Base-by-base conservation (phyloP, 108 stramenopile genomes). In the Skeletonema costatum region DNA sequence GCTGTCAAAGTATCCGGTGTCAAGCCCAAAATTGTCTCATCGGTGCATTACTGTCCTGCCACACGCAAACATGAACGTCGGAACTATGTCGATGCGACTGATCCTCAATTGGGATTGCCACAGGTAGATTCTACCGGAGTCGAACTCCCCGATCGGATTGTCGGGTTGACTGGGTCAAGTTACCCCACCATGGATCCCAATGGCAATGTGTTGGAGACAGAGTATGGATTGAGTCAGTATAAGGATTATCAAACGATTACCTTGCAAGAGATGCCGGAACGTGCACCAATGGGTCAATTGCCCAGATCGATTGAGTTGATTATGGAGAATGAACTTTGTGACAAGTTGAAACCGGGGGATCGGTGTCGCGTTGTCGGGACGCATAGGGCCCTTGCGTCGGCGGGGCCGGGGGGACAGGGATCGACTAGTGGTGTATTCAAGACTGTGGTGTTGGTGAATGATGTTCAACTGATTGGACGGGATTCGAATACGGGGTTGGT, bases 241-340 rank as follows among this genome's bases (percentile, higher is more conserved):
- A 98, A 99, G 72, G 98, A 99, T 73, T 95, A 98, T 80, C 98
- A 99, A 87, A 96, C 95, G 6, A 85, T 99, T 21, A 96, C 96
- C 2, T 71, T 98, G 21, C 98, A 99, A 83, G 99, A 99, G 85
- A 93, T 95, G 93, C 93, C 94, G 16, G 99, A 98, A 86, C 80
- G 93, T 14, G 97, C 99, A 0, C 98, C 98, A 25, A 97, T 99
- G 88, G 99, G 99, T 50, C 98, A 99, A 85, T 84, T 99, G 31
- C 99, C 99, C 12, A 89, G 99, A 16, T 93, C 92, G 5, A 90
- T 98, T 4, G 98, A 98, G 56, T 87, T 97, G 38, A 72, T 98
- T 53, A 62, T 97, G 36, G 96, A 97, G 75, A 90, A 97, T 70
- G 98, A 98, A 70, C 75, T 98, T 19, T 97, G 97, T 1, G 98